Evolutionary conservation across 306 rosid genomes (phyloP).

Genomic region (Trifolium subterraneum): DNA sequence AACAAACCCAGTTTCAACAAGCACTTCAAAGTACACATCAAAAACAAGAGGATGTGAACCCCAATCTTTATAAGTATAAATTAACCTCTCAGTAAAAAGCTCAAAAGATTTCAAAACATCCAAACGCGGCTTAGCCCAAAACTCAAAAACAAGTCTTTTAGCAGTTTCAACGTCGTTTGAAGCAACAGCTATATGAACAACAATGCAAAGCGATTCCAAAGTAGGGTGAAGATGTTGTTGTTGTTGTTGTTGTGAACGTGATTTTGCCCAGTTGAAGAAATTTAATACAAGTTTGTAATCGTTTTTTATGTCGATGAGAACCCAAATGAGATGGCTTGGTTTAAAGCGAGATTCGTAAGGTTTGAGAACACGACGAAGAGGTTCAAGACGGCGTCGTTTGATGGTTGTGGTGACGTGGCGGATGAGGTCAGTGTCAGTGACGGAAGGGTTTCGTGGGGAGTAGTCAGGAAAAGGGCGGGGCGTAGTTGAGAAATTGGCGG

Average conservation of each 20-base stretch:
- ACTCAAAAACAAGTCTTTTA: slow-evolving; percentile 60
- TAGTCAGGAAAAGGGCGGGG: slow-evolving; percentile 84
- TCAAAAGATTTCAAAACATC: slow-evolving; percentile 45
- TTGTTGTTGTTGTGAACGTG: not conserved
- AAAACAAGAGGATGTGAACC: slow-evolving; percentile 77
- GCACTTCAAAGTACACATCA: slow-evolving; percentile 75
- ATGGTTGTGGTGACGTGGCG: slow-evolving; percentile 64
- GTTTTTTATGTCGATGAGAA: slow-evolving; percentile 63
- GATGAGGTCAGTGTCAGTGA: slow-evolving; percentile 66
- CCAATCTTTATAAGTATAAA: slow-evolving; percentile 87
- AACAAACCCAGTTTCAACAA: slow-evolving; percentile 69
- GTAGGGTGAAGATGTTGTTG: slow-evolving; percentile 48
- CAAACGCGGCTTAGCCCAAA: slow-evolving; percentile 60
- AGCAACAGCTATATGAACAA: slow-evolving; percentile 68
- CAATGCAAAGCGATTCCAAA: slow-evolving; percentile 73
- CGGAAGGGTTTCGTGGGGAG: slow-evolving; percentile 70
- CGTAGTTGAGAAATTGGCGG: slow-evolving; percentile 42
- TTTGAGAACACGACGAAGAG: slow-evolving; percentile 65
- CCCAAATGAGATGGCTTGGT: slow-evolving; percentile 72
- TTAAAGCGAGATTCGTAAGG: slow-evolving; percentile 64
- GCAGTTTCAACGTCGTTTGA: slow-evolving; percentile 70
- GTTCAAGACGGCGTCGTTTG: slow-evolving; percentile 69
- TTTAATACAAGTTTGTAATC: slow-evolving; percentile 65
- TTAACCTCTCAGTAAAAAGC: slow-evolving; percentile 60
- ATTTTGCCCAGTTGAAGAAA: slow-evolving; percentile 69